Base-by-base conservation (phyloP, 2,329 filamentous ascomycete genomes). In the Fusarium xylarioides region DNA sequence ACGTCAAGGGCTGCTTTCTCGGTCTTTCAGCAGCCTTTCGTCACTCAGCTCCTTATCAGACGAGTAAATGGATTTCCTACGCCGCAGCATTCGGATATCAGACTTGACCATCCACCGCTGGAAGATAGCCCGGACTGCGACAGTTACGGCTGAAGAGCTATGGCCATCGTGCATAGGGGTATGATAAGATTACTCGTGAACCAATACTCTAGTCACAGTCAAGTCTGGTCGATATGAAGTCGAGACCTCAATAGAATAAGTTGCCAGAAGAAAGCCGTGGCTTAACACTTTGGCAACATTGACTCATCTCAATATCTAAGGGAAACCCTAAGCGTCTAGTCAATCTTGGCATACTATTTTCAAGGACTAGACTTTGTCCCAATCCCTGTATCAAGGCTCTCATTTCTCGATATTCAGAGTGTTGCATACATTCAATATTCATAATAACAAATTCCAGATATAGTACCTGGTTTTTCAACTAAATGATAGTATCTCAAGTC, bases 1-100 rank as follows among this genome's bases (percentile, higher is more conserved):
- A 30, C 4, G 16, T 19, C 0, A 18, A 23, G 1, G 10, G n/a
- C n/a, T 23, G 15, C 10, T 11, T 23, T 43, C 4, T 43, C 5
- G 18, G 40, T 18, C 3, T 43, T n/a, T 11, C 21, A 16, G 9
- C 8, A n/a, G n/a, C 19, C 40, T 15, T 16, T n/a, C 10, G 15
- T 26, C 35, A 7, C 7, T 0, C 23, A 44, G 32, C 10, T n/a
- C 14, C 19, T 6, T 18, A 9, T 11, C 15, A n/a, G 14, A 11
- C 15, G 15, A 9, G 14, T 49, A 2, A 19, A 10, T 15, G 18
- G 4, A 8, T 38, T 18, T 3, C 7, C 1, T 23, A 23, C 6
- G 12, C 4, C 9, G 9, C n/a, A 30, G 19, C 19, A 30, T 18
- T n/a, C 28, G 3, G 0, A 11, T 47, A 16, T n/a, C 19, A 23